Conservation (phyloP, 371 early-diverging fungal species). For the Gilbertella persicaria region DNA sequence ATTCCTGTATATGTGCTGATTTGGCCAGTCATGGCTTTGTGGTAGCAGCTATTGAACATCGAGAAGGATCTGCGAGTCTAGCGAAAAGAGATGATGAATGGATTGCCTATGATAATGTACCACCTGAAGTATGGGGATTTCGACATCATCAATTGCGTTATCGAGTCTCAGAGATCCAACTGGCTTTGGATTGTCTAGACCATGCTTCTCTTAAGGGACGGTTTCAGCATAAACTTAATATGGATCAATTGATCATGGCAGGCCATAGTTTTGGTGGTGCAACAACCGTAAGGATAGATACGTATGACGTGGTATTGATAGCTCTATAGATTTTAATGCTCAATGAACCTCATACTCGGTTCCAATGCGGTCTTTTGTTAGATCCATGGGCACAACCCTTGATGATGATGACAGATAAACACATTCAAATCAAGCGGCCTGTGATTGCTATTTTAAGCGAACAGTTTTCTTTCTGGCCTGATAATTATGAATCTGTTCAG, state of each 20-base stretch:
- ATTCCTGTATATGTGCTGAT: conserved; percentile 48
- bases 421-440: conserved; percentile 28
- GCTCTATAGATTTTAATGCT: conserved; percentile 16
- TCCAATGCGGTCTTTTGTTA: conserved; percentile 38
- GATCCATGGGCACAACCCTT: conserved; percentile 50
- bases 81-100: conserved; percentile 18
- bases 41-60: conserved; percentile 57
- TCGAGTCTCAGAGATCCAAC: conserved; percentile 41
- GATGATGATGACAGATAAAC: conserved; percentile 21
- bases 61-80: conserved; percentile 48
- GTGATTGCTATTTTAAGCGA: conserved; percentile 42
- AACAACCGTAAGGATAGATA: conserved; percentile 30
- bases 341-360: conserved; percentile 20
- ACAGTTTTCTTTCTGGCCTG: conserved; percentile 33
- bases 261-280: conserved; percentile 69
- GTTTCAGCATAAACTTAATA: conserved; percentile 41
- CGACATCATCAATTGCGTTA: conserved; percentile 40
- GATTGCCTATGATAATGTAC: conserved; percentile 17
- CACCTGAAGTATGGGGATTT: conserved; percentile 24
- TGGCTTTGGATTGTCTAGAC: conserved; percentile 13
- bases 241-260: conserved; percentile 41
- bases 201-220: conserved; percentile 3
- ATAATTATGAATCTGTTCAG: conserved; percentile 30
- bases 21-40: conserved; percentile 55
- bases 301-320: background rate